Percentiles rank a stretch among this genome's conserved stretches.
Evolutionary conservation across 768 basidiomycete genomes (phyloP).

Genomic region (Russula compacta): DNA sequence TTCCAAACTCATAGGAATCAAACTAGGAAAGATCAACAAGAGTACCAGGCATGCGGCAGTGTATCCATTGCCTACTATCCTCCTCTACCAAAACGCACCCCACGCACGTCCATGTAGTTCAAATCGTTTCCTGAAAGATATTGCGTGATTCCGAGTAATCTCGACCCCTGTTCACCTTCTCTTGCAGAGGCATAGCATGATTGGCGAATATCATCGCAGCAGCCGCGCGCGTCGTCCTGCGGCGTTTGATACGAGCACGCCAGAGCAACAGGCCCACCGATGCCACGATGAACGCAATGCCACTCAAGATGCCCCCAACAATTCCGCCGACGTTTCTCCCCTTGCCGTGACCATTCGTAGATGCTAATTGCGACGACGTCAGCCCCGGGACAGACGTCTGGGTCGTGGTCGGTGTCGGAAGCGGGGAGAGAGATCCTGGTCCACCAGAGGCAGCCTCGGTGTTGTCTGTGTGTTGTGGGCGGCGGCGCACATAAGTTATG

Average conservation of each 20-base stretch:
- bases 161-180: neutral
- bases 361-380: neutral
- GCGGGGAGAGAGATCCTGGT: neutral
- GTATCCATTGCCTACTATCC: too few relatives aligned
- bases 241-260: slow-evolving; percentile 7
- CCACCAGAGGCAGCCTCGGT: neutral
- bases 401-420: neutral
- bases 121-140: neutral
- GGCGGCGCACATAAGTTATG: too few relatives aligned
- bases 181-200: neutral
- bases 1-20: neutral
- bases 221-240: neutral
- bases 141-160: neutral
- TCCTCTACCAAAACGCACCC: too few relatives aligned
- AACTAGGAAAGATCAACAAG: neutral
- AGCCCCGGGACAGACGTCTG: slow-evolving; percentile 4
- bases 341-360: too few relatives aligned
- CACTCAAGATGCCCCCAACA: neutral
- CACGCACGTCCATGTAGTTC: neutral
- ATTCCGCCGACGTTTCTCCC: neutral
- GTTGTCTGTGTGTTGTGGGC: neutral
- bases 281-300: neutral
- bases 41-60: too few relatives aligned
- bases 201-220: neutral
- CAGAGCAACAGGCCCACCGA: neutral